Evolutionary conservation across 2,329 filamentous ascomycete species (phyloP).

Genomic region (Emergomyces pasteurianus): DNA sequence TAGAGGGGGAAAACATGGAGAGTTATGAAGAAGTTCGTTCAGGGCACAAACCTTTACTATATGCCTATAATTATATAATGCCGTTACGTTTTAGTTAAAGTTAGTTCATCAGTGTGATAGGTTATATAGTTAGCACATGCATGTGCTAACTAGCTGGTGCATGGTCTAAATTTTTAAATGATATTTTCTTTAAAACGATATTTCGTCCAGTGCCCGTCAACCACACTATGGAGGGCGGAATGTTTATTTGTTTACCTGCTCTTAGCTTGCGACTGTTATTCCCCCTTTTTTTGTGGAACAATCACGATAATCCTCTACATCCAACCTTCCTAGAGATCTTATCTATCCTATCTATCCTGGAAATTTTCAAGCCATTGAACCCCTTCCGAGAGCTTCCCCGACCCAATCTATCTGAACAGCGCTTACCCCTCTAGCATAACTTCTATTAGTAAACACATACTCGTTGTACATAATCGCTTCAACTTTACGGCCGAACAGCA

Average conservation of each 20-base stretch:
- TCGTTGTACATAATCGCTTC: constrained; percentile 55
- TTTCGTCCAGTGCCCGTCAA: no score
- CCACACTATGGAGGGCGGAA: no score
- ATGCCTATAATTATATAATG: background rate
- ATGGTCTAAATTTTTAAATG: background rate
- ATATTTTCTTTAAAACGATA: background rate
- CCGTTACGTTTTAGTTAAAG: background rate
- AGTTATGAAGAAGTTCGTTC: background rate
- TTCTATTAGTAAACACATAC: constrained; percentile 53
- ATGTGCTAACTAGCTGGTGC: background rate
- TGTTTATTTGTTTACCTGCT: no score
- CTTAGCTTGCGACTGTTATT: no score
- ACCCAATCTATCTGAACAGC: constrained; percentile 53
- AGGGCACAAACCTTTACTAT: background rate
- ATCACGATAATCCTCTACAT: no score
- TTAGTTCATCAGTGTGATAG: no score
- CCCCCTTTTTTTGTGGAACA: no score
- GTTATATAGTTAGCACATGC: background rate
- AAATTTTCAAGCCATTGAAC: background rate
- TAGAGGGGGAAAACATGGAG: constrained; percentile 26
- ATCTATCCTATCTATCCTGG: background rate
- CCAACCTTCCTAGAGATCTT: no score
- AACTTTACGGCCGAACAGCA: constrained; percentile 47
- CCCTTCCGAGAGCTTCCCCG: constrained; percentile 35
- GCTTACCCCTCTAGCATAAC: constrained; percentile 51